These are phyloP conservation scores for Rubia peregrina DNA, from an alignment of 305 asterid species.

Conservation along the genomic window DNA sequence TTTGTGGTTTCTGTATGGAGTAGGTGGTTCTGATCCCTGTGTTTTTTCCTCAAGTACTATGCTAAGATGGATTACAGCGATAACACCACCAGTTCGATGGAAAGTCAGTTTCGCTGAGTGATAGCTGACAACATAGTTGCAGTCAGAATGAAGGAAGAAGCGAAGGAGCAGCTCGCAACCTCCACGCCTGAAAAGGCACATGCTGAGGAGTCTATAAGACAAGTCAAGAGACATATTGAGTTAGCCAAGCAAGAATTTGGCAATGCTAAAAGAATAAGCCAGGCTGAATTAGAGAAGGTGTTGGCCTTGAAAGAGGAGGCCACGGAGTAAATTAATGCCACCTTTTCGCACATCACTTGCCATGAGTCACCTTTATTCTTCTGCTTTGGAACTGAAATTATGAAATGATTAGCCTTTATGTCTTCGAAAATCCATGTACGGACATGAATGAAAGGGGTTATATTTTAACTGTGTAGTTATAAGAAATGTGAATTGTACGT, in stretches of 20 bases:
- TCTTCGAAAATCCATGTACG: constrained; percentile 6
- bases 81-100: too few species aligned
- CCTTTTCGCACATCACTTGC: constrained; percentile 32
- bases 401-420: constrained; percentile 42
- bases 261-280: constrained; percentile 34
- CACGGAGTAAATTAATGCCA: constrained; percentile 28
- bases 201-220: constrained; percentile 35
- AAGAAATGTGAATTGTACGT: constrained; percentile 2
- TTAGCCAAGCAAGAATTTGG: constrained; percentile 32
- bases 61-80: too few species aligned
- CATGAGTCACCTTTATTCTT: constrained; percentile 26
- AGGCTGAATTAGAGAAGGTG: constrained; percentile 28
- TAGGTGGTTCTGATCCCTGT: too few species aligned
- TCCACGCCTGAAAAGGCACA: constrained; percentile 30
- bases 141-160: constrained; percentile 18
- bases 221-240: constrained; percentile 33
- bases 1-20: too few species aligned
- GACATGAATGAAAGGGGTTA: background rate
- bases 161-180: constrained; percentile 19
- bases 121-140: constrained; percentile 14
- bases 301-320: constrained; percentile 29
- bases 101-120: constrained; percentile 11
- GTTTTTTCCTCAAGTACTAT: too few species aligned
- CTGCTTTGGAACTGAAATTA: constrained; percentile 72
- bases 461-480: constrained; percentile 1